These are phyloP conservation scores for Candida sakaeoensis DNA, from an alignment of 805 yeast species.

Conservation along the genomic window DNA sequence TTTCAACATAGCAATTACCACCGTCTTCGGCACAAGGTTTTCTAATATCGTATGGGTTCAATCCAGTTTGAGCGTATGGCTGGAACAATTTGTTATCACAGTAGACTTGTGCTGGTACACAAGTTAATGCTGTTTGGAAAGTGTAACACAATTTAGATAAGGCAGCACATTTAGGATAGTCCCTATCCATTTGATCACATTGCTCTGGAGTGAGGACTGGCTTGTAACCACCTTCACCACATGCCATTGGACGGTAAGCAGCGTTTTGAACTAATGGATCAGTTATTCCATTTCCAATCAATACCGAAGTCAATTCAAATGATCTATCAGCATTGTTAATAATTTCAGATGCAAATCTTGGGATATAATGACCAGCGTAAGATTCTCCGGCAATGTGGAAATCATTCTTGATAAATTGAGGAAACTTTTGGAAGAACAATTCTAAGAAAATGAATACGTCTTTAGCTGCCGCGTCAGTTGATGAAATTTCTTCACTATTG, in stretches of 20 bases:
- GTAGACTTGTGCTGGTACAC: slow-evolving; percentile 36
- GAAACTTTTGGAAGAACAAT: slow-evolving; percentile 80
- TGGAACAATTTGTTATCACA: slow-evolving; percentile 26
- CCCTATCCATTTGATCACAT: slow-evolving; percentile 34
- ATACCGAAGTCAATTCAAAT: slow-evolving; percentile 35
- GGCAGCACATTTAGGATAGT: slow-evolving; percentile 31
- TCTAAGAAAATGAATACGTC: slow-evolving; percentile 85
- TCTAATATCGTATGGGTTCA: slow-evolving; percentile 65
- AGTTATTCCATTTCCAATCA: slow-evolving; percentile 45
- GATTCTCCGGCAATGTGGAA: slow-evolving; percentile 94
- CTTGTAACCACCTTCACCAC: slow-evolving; percentile 42
- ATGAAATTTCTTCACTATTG: slow-evolving; percentile 51
- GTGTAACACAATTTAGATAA: slow-evolving; percentile 30
- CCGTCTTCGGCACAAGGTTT: slow-evolving; percentile 45
- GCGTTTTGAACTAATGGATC: slow-evolving; percentile 39
- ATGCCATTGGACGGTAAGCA: slow-evolving; percentile 42
- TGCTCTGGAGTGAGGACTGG: slow-evolving; percentile 30
- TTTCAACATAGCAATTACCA: slow-evolving; percentile 49
- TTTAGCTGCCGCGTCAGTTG: slow-evolving; percentile 77
- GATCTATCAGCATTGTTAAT: slow-evolving; percentile 56
- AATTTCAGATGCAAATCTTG: slow-evolving; percentile 81
- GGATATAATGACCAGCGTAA: slow-evolving; percentile 93
- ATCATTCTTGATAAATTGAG: slow-evolving; percentile 53
- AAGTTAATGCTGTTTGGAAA: slow-evolving; percentile 29
- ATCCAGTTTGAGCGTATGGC: slow-evolving; percentile 45